A percentile compares a stretch with the other conserved stretches of the same genome.
These are phyloP conservation scores for Gaeumannomyces sp. DNA, from an alignment of 2,329 filamentous ascomycete genomes.

Conservation along the genomic window DNA sequence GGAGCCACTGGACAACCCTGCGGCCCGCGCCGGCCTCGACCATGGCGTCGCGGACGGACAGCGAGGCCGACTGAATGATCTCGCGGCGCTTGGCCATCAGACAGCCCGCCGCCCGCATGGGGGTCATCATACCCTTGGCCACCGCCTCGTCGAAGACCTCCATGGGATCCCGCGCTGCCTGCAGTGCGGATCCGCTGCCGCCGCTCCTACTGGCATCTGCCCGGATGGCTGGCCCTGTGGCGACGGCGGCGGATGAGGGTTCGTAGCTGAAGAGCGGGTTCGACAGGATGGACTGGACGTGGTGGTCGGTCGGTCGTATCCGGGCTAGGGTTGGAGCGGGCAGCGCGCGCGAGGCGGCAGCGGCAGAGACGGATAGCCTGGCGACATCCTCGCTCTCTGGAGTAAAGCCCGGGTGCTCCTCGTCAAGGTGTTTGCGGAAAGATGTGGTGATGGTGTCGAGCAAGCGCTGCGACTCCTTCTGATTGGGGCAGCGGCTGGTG, in stretches of 20 bases:
- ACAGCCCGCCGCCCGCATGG: slow-evolving; percentile 46
- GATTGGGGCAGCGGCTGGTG: slow-evolving; percentile 46
- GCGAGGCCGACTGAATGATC: slow-evolving; percentile 27
- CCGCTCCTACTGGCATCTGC: slow-evolving; percentile 50
- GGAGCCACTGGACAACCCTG: slow-evolving; percentile 48
- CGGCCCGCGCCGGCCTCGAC: slow-evolving; percentile 37
- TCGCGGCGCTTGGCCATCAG: slow-evolving; percentile 41
- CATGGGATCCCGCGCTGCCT: slow-evolving; percentile 36
- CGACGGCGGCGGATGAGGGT: slow-evolving; percentile 14
- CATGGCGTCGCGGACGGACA: slow-evolving; percentile 29
- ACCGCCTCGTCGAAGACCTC: slow-evolving; percentile 51
- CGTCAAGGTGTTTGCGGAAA: slow-evolving; percentile 52
- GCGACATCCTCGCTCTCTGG: too few relatives aligned
- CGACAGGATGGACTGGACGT: slow-evolving; percentile 50
- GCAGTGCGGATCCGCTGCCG: slow-evolving; percentile 17
- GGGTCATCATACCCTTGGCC: slow-evolving; percentile 49
- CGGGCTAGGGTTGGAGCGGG: slow-evolving; percentile 11
- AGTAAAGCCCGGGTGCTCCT: slow-evolving; percentile 29
- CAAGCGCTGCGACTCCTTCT: slow-evolving; percentile 46
- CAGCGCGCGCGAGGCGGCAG: slow-evolving; percentile 11
- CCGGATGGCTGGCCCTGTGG: slow-evolving; percentile 35
- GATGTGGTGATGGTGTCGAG: slow-evolving; percentile 50
- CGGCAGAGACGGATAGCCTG: slow-evolving; percentile 1
- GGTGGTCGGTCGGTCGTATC: slow-evolving; percentile 35
- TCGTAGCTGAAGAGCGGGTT: slow-evolving; percentile 47